A percentile compares a stretch with the other conserved stretches of the same genome.
Conservation (phyloP, 2,329 filamentous ascomycete genomes). For the Aspergillus brasiliensis region DNA sequence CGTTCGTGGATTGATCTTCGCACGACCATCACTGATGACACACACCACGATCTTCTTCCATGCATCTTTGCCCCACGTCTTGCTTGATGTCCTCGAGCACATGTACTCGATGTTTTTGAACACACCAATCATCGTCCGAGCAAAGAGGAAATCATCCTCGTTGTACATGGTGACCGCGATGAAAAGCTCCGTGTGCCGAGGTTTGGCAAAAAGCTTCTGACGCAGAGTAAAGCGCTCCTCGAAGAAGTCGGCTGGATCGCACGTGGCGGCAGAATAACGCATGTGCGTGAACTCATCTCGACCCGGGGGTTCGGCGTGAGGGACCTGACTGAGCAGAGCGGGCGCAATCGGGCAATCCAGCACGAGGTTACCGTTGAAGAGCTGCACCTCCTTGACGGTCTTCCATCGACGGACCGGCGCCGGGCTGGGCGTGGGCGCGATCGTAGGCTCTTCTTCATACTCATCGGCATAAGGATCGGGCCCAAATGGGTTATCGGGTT, state of each 20-base stretch:
- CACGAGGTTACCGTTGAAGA: conserved; percentile 95
- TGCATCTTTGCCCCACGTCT: conserved; percentile 96
- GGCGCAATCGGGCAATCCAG: conserved; percentile 95
- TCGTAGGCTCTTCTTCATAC: conserved; percentile 45
- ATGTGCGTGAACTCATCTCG: conserved; percentile 78
- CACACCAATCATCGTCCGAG: conserved; percentile 92
- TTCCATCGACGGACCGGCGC: conserved; percentile 84
- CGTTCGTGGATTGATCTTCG: conserved; percentile 92
- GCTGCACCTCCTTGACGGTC: conserved; percentile 96
- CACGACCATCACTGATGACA: conserved; percentile 93
- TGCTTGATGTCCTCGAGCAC: conserved; percentile 88
- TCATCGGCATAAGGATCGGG: conserved; percentile 59
- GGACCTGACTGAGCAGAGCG: conserved; percentile 80
- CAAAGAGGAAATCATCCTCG: conserved; percentile 94
- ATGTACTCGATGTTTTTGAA: conserved; percentile 99
- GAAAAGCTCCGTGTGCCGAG: conserved; percentile 89
- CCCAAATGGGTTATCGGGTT: conserved; percentile 63
- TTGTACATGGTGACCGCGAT: conserved; percentile 99
- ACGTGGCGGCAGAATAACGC: conserved; percentile 92
- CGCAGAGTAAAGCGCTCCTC: conserved; percentile 87
- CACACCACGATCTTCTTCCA: conserved; percentile 99
- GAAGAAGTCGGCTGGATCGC: conserved; percentile 86
- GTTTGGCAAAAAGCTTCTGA: conserved; percentile 88
- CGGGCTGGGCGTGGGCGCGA: conserved; percentile 51
- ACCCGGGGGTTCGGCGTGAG: conserved; percentile 75